Base-by-base conservation (phyloP, 78 protist genomes). In the Andalucia godoyi region DNA sequence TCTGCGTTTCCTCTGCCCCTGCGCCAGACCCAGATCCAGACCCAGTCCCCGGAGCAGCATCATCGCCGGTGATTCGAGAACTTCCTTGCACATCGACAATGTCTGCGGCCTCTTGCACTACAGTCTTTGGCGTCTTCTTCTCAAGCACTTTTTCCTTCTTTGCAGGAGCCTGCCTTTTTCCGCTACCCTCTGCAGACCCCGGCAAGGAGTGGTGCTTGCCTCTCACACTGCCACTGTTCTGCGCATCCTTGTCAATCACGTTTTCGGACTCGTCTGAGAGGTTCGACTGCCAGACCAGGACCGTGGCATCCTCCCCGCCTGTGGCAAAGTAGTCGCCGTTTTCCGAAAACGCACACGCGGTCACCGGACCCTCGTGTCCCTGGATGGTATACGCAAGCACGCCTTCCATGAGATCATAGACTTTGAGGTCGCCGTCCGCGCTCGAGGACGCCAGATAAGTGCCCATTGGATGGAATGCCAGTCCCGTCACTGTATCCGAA, bases 391-490 rank as follows among this genome's bases (percentile, higher is more conserved):
- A 88, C 65, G 61, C 49, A n/a, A 79, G 80, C 51, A 68, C 81
- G 6, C 93, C 93, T 41, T 79, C 89, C 47, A 57, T 55, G 42
- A 79, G 64, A 66, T 83, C 86, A 85, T 84, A 77, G n/a, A 83
- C 85, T 75, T 81, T 82, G 43, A 80, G 36, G 7, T 80, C 62
- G 30, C 50, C 32, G 72, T 90, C 95, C 2, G 29, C 29, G 7
- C 87, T 76, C 1, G 78, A 43, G n/a, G 90, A 72, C 32, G 86
- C 34, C 23, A 90, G 68, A 42, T 57, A 85, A 38, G 72, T 29
- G 30, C 95, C 95, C 0, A 72, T 38, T 1, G 86, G 72, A 72
- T 86, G 91, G 70, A 86, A 83, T 13, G 63, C 8, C 23, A 90
- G 13, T 17, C 17, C 0, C 70, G 59, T 83, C 30, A 80, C 89